Percentiles rank a stretch among this genome's conserved stretches.
Evolutionary conservation across 1,139 yeast species (phyloP).

Genomic region (Saccharomycopsis hybrid): DNA sequence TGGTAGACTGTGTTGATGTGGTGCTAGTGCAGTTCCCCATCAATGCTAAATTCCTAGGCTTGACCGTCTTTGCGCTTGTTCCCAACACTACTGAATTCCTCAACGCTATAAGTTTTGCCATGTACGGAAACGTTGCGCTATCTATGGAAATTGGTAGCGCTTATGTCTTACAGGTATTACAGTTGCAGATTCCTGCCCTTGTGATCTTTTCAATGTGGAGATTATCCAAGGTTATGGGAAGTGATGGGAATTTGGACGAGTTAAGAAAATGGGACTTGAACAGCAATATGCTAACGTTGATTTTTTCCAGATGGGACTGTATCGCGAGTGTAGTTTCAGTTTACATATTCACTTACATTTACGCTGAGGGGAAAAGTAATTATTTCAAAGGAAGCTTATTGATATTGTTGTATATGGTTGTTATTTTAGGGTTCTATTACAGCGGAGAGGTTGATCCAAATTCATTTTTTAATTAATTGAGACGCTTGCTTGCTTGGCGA

Average conservation of each 20-base stretch:
- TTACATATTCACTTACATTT: slow-evolving; percentile 83
- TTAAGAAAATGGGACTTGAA: slow-evolving; percentile 28
- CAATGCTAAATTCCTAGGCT: slow-evolving; percentile 84
- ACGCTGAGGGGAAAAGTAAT: slow-evolving; percentile 95
- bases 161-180: slow-evolving; percentile 93
- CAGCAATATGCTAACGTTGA: slow-evolving; percentile 59
- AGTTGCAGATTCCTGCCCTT: slow-evolving; percentile 87
- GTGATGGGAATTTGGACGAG: neutral
- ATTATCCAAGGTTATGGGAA: slow-evolving; percentile 25
- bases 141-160: slow-evolving; percentile 99
- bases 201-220: slow-evolving; percentile 68
- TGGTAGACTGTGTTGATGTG: slow-evolving; percentile 90
- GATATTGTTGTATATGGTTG: slow-evolving; percentile 70
- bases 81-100: slow-evolving; percentile 96
- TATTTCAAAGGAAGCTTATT: slow-evolving; percentile 93
- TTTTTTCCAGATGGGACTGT: slow-evolving; percentile 95
- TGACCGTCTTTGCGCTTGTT: slow-evolving; percentile 90
- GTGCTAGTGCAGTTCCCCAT: slow-evolving; percentile 73
- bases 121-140: slow-evolving; percentile 90
- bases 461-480: slow-evolving; percentile 12
- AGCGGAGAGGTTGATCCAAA: slow-evolving; percentile 30
- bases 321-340: slow-evolving; percentile 82
- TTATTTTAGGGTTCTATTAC: slow-evolving; percentile 77
- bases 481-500: no score
- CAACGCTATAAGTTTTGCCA: slow-evolving; percentile 95